Evolutionary conservation across 192 early-diverging fungal genomes (phyloP).

Genomic region (Jimgerdemannia lactiflua): DNA sequence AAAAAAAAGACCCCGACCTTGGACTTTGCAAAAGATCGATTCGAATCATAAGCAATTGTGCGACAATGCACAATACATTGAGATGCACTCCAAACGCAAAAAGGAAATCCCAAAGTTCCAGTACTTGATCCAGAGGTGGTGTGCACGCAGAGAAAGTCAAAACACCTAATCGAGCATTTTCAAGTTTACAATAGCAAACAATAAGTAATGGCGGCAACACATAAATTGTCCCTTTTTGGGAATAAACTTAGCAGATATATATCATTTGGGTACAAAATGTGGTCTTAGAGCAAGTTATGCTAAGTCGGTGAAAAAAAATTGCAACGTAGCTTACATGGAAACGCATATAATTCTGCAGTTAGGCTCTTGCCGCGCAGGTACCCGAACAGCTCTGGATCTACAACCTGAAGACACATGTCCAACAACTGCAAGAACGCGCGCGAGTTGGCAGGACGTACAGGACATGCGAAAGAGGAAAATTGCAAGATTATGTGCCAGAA

Average conservation of each 20-base stretch:
- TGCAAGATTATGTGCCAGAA: neutral
- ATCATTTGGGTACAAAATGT: too few species aligned
- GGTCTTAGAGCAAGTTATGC: too few species aligned
- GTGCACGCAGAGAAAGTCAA: slow-evolving; percentile 90
- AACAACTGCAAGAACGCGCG: slow-evolving; percentile 56
- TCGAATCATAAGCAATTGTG: slow-evolving; percentile 76
- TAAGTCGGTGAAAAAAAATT: neutral
- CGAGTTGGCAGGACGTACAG: neutral
- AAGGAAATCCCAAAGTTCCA: slow-evolving; percentile 91
- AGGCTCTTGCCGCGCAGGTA: slow-evolving; percentile 70
- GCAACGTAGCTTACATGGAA: slow-evolving; percentile 63
- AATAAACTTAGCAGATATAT: too few species aligned
- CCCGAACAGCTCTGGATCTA: slow-evolving; percentile 72
- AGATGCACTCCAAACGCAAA: slow-evolving; percentile 91
- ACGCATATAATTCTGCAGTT: slow-evolving; percentile 81
- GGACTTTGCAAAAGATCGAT: slow-evolving; percentile 66
- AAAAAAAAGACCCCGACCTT: slow-evolving; percentile 38
- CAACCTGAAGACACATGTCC: slow-evolving; percentile 71
- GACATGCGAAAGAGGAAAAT: slow-evolving; percentile 7
- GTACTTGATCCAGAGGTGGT: slow-evolving; percentile 78
- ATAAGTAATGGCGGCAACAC: too few species aligned
- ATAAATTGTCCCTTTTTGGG: too few species aligned
- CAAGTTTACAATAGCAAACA: neutral
- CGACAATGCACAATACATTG: slow-evolving; percentile 88
- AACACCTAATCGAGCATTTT: slow-evolving; percentile 52